A percentile compares a stretch with the other conserved stretches of the same genome.
These are phyloP conservation scores for Golubevia pallescens DNA, from an alignment of 1,284 basidiomycete genomes.

Conservation along the genomic window DNA sequence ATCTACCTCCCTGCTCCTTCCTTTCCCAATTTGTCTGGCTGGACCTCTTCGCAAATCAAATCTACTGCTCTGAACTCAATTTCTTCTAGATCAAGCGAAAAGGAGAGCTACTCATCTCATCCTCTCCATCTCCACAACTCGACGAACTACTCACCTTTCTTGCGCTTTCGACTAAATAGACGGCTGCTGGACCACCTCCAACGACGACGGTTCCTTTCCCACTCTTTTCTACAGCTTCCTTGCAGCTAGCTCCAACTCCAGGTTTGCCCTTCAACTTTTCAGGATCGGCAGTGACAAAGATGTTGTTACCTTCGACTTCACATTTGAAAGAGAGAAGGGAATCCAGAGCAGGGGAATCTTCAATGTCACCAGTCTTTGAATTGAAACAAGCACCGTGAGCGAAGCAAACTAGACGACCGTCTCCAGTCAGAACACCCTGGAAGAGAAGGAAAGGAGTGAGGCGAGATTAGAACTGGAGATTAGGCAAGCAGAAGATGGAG, in stretches of 20 bases:
- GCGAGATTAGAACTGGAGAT: too few species aligned
- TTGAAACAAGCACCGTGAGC: conserved; percentile 62
- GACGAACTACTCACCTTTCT: conserved; percentile 71
- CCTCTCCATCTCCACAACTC: background rate
- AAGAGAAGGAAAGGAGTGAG: too few species aligned
- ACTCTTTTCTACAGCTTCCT: conserved; percentile 65
- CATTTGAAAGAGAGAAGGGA: conserved; percentile 38
- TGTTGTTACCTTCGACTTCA: conserved; percentile 74
- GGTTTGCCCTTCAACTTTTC: conserved; percentile 69
- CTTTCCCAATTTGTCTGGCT: too few species aligned
- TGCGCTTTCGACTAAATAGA: conserved; percentile 81
- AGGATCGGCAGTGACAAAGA: conserved; percentile 79
- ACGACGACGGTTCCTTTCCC: conserved; percentile 80
- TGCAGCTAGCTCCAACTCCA: conserved; percentile 40
- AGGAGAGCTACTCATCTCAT: background rate
- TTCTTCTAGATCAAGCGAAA: conserved; percentile 9
- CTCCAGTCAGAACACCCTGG: conserved; percentile 44
- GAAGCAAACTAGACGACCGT: conserved; percentile 56
- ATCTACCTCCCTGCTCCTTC: background rate
- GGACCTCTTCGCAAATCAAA: too few species aligned
- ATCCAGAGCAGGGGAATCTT: conserved; percentile 57
- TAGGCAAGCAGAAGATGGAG: too few species aligned
- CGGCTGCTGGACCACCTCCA: conserved; percentile 81
- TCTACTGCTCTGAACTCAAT: conserved; percentile 1
- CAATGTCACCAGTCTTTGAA: conserved; percentile 57